Percentiles rank a stretch among this genome's conserved stretches.
Conservation (phyloP, 2,329 filamentous ascomycete genomes). For the Metarhizium brunneum region DNA sequence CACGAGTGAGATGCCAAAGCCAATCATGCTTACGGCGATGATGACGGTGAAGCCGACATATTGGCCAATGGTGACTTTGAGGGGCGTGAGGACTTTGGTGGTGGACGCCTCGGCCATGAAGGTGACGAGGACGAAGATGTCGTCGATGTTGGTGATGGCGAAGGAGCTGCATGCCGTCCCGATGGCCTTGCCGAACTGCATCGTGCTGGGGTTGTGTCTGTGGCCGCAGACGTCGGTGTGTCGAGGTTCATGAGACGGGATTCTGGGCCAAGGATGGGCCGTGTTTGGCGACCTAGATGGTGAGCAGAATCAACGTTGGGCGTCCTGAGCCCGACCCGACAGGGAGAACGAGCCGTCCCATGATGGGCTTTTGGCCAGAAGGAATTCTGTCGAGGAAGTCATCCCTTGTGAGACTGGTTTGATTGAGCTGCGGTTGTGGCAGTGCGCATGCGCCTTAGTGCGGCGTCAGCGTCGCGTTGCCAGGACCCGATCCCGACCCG, state of each 20-base stretch:
- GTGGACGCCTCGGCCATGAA: constrained; percentile 25
- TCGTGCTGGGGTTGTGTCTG: background rate
- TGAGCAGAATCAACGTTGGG: background rate
- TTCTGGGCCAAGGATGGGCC: too few relatives aligned
- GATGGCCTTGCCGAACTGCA: constrained; percentile 14
- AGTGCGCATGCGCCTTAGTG: background rate
- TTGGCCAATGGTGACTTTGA: constrained; percentile 16
- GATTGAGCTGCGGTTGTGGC: background rate
- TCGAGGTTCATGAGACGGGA: too few relatives aligned
- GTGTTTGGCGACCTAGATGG: too few relatives aligned
- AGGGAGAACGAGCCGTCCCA: background rate
- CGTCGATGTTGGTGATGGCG: constrained; percentile 25
- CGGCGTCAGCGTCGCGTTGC: too few relatives aligned
- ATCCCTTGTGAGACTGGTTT: background rate
- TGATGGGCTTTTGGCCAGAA: background rate
- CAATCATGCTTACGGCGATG: constrained; percentile 24
- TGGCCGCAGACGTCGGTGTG: too few relatives aligned
- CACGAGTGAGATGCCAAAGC: constrained; percentile 20
- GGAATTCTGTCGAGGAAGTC: background rate
- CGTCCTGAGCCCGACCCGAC: background rate
- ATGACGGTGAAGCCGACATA: constrained; percentile 25
- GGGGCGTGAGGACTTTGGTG: constrained; percentile 13
- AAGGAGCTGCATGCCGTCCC: constrained; percentile 18
- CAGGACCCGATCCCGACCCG: too few relatives aligned
- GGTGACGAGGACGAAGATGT: constrained; percentile 27